Percentiles rank a stretch among this genome's conserved stretches.
phyloP scores from a whole-genome alignment of 1,284 basidiomycete species.

The Apiotrichum montevideense region DNA sequence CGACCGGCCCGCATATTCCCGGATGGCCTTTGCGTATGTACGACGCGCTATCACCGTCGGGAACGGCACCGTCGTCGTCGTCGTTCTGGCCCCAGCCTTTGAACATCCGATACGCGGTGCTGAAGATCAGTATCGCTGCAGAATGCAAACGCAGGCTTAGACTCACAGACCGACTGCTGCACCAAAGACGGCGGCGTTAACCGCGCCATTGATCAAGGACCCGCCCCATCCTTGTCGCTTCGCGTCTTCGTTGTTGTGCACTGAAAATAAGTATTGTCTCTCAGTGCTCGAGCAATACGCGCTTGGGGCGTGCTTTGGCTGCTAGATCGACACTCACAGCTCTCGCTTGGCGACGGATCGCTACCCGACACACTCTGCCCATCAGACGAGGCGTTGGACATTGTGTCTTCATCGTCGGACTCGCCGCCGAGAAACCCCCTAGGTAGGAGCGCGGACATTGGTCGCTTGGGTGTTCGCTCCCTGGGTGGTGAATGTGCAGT shows the following conservation, averaged over 20 bases:
- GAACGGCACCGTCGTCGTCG: background rate
- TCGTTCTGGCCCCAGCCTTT: conserved; percentile 2
- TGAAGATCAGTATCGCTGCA: background rate
- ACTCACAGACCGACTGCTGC: conserved; percentile 35
- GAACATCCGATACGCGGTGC: conserved; percentile 27
- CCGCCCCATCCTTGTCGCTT: conserved; percentile 17
- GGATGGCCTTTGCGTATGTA: background rate
- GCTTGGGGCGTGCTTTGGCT: no score
- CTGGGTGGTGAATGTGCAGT: no score
- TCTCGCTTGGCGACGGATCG: no score
- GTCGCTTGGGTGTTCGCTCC: no score
- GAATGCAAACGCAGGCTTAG: background rate
- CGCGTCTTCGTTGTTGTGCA: background rate
- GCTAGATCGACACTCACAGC: background rate
- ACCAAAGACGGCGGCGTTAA: conserved; percentile 27
- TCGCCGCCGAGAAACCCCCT: no score
- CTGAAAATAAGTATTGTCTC: no score
- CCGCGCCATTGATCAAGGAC: conserved; percentile 19
- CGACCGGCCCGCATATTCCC: background rate
- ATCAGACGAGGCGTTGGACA: background rate
- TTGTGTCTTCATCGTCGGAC: no score
- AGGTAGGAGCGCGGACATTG: no score
- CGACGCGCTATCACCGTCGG: conserved; percentile 3
- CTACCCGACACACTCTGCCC: background rate
- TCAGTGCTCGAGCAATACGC: no score